A percentile compares a stretch with the other conserved stretches of the same genome.
These are phyloP conservation scores for Gaultheria prostrata DNA, from an alignment of 148 eudicot genomes.

Conservation along the genomic window DNA sequence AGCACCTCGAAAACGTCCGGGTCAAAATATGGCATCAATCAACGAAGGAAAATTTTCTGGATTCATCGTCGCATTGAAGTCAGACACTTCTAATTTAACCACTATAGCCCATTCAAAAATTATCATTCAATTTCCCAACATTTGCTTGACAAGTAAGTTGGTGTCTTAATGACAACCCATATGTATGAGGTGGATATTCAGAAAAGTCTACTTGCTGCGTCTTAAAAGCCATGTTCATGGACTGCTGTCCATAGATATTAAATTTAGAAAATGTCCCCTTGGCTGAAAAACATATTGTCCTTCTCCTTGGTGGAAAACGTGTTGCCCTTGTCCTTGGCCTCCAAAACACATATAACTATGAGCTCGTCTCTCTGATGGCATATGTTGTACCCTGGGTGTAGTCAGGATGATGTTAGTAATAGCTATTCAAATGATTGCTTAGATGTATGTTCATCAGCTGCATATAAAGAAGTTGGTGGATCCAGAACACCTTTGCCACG, in stretches of 20 bases:
- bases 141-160: neutral
- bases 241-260: neutral
- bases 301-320: neutral
- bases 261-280: neutral
- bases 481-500: neutral
- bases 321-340: neutral
- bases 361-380: neutral
- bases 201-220: neutral
- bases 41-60: neutral
- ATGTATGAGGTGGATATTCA: neutral
- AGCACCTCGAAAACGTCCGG: neutral
- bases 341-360: neutral
- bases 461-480: conserved; percentile 2
- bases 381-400: neutral
- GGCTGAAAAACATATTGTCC: neutral
- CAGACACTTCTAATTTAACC: neutral
- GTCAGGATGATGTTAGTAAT: neutral
- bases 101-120: neutral
- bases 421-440: neutral
- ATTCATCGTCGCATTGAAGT: neutral
- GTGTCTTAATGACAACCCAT: neutral
- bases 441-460: neutral
- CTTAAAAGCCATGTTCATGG: neutral
- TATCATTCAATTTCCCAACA: neutral
- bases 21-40: neutral